phyloP scores from a whole-genome alignment of 2,329 filamentous ascomycete genomes.

The Lachnellula subtilissima region DNA sequence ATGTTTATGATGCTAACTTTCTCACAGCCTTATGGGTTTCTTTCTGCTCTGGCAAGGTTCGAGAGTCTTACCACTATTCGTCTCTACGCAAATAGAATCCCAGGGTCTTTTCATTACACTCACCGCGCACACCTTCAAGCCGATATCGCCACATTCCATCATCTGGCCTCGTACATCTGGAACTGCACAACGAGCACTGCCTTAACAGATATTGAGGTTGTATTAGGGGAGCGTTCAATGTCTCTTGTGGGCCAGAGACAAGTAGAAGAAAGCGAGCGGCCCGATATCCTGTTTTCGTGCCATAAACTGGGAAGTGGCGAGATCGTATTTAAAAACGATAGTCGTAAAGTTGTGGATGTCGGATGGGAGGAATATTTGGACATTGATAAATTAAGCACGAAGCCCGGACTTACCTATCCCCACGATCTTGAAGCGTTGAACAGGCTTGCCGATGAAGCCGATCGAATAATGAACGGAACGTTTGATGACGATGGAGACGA shows the following conservation, averaged over 20 bases:
- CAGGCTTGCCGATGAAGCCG: neutral
- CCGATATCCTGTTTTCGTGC: neutral
- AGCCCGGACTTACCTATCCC: neutral
- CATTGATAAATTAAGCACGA: neutral
- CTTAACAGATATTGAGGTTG: neutral
- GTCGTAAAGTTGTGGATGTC: neutral
- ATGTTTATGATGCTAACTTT: neutral
- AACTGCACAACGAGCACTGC: neutral
- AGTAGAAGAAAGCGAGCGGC: neutral
- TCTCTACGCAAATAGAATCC: neutral
- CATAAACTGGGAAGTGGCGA: neutral
- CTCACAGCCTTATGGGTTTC: neutral
- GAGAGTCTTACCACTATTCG: neutral
- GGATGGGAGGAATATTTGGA: neutral
- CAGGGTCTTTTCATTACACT: neutral
- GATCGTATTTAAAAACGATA: neutral
- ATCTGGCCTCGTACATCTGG: neutral
- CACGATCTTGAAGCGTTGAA: neutral
- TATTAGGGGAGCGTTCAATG: neutral
- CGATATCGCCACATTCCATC: neutral
- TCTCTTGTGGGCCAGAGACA: neutral
- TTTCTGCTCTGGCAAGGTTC: neutral
- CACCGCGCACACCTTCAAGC: neutral
- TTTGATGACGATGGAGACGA: neutral
- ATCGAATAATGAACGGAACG: neutral